phyloP scores from a whole-genome alignment of 331 rosid genomes.

The Quercus phellos region DNA sequence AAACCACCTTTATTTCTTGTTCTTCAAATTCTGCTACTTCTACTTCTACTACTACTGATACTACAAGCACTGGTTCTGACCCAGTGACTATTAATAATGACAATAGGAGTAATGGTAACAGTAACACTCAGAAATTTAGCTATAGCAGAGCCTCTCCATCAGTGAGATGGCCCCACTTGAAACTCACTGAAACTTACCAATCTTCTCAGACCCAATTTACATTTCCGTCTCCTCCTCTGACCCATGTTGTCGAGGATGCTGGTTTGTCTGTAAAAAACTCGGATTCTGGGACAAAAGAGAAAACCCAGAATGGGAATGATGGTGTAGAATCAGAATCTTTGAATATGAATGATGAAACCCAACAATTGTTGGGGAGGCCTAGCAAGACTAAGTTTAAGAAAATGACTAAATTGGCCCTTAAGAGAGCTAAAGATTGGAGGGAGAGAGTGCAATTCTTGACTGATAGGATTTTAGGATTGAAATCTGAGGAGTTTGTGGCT shows the following conservation, averaged over 20 bases:
- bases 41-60: not conserved
- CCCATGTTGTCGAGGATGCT: constrained; percentile 25
- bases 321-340: constrained; percentile 4
- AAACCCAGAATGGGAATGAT: constrained; percentile 10
- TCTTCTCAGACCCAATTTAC: constrained; percentile 38
- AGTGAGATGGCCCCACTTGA: constrained; percentile 67
- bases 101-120: not conserved
- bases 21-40: constrained; percentile 21
- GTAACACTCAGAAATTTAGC: constrained; percentile 35
- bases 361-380: constrained; percentile 42
- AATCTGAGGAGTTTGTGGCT: constrained; percentile 70
- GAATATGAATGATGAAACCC: constrained; percentile 41
- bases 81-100: constrained; percentile 10
- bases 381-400: constrained; percentile 57
- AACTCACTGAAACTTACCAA: constrained; percentile 45
- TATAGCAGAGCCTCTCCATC: constrained; percentile 93
- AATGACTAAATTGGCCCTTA: constrained; percentile 75
- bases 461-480: constrained; percentile 61
- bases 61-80: constrained; percentile 4
- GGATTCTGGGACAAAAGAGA: constrained; percentile 32
- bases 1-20: constrained; percentile 26
- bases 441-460: constrained; percentile 72
- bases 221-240: constrained; percentile 20
- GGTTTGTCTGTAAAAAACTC: constrained; percentile 6
- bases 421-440: constrained; percentile 83